Evolutionary conservation across 1,284 basidiomycete genomes (phyloP), one percentile per base, ranked within the genome.

Genomic region (Cystobasidium slooffiae): DNA sequence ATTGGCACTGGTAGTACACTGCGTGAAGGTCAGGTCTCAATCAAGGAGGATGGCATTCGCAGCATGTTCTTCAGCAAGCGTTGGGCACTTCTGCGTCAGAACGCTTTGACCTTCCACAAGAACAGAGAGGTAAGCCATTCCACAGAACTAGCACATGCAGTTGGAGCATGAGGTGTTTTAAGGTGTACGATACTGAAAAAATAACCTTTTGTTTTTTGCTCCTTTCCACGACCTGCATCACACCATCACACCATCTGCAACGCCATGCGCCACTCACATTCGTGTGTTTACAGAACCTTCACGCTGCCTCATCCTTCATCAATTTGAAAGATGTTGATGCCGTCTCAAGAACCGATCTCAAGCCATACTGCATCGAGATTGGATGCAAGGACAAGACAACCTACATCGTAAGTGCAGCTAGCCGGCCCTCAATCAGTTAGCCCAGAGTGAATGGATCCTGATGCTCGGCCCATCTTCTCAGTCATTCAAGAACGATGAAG

Each of bases 21-120:
- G 41, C 84, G 90, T 65, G 85, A 84, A 70, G 94, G 93, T 6
- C 83, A 84, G 24, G 92, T 91, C 51, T 90, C 86, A 80, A 85
- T 95, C 77, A 96, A 96, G 85, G 94, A 95, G 82, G 93, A 95
- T 74, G 90, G 92, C 0, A 88, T 97, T 77, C 88, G 92, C 16
- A 93, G 91, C 77, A 95, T 93, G 87, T 87, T 97, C 72, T 98
- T 96, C 91, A 89, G 90, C 82, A 89, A 92, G 81, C 91, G 93
- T 80, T 98, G 91, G 91, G 85, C 98, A 59, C 87, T 95, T 5
- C 85, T 98, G 75, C 91, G 89, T 78, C 92, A 94, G 76, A 87
- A 89, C 80, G 87, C 89, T 16, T 83, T 99, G 67, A 87, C 88
- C 52, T 89, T 98, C 76, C 92, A 94, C 83, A 97, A 96, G 86